Percentiles rank a stretch among this genome's conserved stretches.
Evolutionary conservation across 176 grass and related monocot species (phyloP).

Genomic region (Hsuehochloa calcarea): DNA sequence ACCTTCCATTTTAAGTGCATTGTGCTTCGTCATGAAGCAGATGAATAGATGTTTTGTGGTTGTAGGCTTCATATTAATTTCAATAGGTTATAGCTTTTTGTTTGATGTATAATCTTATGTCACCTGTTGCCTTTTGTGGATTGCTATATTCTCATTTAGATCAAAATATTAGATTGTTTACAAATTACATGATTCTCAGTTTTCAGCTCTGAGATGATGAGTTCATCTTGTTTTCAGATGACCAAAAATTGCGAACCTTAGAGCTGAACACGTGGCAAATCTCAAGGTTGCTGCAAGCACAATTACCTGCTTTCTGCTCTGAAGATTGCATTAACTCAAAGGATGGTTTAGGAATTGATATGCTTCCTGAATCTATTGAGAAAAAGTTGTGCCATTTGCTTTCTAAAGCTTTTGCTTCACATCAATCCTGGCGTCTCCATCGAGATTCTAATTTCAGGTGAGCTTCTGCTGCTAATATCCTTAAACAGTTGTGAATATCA

Average conservation of each 20-base stretch:
- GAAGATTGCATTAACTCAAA: slow-evolving; percentile 51
- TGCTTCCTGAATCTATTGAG: slow-evolving; percentile 30
- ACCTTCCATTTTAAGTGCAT: slow-evolving; percentile 6
- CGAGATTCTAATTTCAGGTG: slow-evolving; percentile 50
- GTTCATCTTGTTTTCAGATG: slow-evolving; percentile 52
- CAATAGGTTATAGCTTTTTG: neutral
- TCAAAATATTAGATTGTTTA: neutral
- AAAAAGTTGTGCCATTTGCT: slow-evolving; percentile 61
- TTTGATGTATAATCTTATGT: neutral
- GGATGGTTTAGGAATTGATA: slow-evolving; percentile 7
- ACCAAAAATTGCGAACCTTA: slow-evolving; percentile 66
- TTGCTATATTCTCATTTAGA: neutral
- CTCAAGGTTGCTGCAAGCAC: slow-evolving; percentile 72
- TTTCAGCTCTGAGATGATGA: slow-evolving; percentile 7
- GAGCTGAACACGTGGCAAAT: slow-evolving; percentile 92
- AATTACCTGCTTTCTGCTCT: slow-evolving; percentile 60
- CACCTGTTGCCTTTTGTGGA: neutral
- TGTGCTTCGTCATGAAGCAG: neutral
- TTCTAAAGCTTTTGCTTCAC: slow-evolving; percentile 61
- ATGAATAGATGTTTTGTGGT: neutral
- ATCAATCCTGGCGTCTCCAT: slow-evolving; percentile 44
- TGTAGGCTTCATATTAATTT: slow-evolving; percentile 6
- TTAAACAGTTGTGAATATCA: slow-evolving; percentile 12
- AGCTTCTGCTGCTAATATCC: slow-evolving; percentile 16
- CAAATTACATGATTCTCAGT: neutral